Evolutionary conservation across 495 filamentous ascomycete species (phyloP), one percentile per base, ranked within the genome.

Genomic region (Extremus antarcticus): DNA sequence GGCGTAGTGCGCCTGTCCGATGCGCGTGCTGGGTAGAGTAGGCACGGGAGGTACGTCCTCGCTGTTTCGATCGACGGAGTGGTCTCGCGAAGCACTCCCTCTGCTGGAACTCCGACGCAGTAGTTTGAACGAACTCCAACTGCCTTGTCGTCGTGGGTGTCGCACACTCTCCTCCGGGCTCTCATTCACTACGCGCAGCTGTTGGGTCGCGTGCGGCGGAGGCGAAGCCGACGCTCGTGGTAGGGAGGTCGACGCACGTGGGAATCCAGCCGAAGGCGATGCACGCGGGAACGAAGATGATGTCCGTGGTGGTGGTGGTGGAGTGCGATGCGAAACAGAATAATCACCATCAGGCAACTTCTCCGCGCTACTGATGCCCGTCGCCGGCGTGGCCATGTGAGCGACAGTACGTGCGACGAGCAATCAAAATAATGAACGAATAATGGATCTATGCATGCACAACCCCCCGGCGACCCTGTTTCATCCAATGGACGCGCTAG

Each of bases 11-110:
- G 48, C 17, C 23, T 38, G 48, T 2, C 8, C 10, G 24, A 24
- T 39, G 48, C 15, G 25, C 48, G 16, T 19, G 22, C 3, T 35
- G 48, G 48, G n/a, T 4, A 35, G 48, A 38, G n/a, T 38, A 8
- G 48, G 48, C 16, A 51, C n/a, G 25, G 48, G 48, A 4, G 48
- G 48, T 11, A 24, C 48, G 48, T 51, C 29, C 10, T 51, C 24
- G 46, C 20, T 25, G 46, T 25, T 25, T 7, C 46, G 19, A 25
- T 48, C 41, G 41, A 17, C 13, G 29, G 29, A 35, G 29, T 4
- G 29, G 29, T 35, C 29, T 35, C 29, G 29, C 7, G 29, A 35
- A 35, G 29, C 29, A 13, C 29, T 35, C 7, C 29, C 7, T 13
- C 13, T 4, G 29, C 41, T n/a, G 41, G 41, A n/a, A 45, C 19